These are phyloP conservation scores for Macrolepiota dolichaula DNA, from an alignment of 768 basidiomycete species.

Conservation along the genomic window DNA sequence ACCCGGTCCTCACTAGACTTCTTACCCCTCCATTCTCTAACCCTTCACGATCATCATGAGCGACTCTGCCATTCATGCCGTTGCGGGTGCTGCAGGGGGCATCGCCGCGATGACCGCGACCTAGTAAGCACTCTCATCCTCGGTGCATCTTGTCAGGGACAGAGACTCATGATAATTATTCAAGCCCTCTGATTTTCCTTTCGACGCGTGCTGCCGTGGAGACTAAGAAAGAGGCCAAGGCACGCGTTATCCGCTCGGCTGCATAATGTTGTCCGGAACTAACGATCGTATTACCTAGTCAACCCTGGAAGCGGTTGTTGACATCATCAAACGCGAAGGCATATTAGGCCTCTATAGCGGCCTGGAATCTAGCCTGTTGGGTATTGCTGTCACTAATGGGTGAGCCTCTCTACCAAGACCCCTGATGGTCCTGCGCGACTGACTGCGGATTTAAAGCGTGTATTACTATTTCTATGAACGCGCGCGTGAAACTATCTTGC, in stretches of 20 bases:
- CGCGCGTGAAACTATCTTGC: conserved; percentile 54
- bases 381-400: conserved; percentile 94
- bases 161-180: conserved; percentile 8
- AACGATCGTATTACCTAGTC: conserved; percentile 37
- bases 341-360: conserved; percentile 84
- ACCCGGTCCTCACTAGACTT: not conserved
- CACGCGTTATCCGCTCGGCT: conserved; percentile 19
- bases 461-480: conserved; percentile 94
- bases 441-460: conserved; percentile 43
- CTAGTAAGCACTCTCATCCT: conserved; percentile 50
- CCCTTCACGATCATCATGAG: conserved; percentile 37
- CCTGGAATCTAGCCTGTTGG: conserved; percentile 77
- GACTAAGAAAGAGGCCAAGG: conserved; percentile 76
- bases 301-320: conserved; percentile 60
- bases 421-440: not conserved
- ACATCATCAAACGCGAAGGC: conserved; percentile 84
- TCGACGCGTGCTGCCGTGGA: conserved; percentile 93
- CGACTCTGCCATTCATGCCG: conserved; percentile 82
- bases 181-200: conserved; percentile 85
- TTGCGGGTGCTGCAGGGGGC: conserved; percentile 89
- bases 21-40: not conserved
- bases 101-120: conserved; percentile 88
- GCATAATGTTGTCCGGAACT: not conserved
- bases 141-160: not conserved
- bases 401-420: conserved; percentile 25